Evolutionary conservation across 805 yeast genomes (phyloP).

Genomic region (Saturnispora dispora): DNA sequence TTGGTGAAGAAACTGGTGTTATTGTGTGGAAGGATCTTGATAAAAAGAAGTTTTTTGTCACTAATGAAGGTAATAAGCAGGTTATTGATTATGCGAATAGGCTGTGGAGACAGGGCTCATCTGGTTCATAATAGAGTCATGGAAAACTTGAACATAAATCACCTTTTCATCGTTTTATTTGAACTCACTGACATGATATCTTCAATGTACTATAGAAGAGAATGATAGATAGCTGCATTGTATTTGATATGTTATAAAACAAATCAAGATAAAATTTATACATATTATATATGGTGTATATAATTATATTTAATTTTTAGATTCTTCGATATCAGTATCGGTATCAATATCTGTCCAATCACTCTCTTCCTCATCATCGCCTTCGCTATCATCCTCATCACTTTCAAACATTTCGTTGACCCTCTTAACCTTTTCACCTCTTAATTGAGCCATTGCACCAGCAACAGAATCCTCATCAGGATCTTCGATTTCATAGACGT

Average conservation of each 20-base stretch:
- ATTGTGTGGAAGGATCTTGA: slow-evolving; percentile 74
- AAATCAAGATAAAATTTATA: background rate
- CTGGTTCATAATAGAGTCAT: background rate
- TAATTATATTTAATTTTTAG: slow-evolving; percentile 3
- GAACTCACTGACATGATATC: background rate
- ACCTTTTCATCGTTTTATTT: background rate
- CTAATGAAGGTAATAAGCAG: slow-evolving; percentile 77
- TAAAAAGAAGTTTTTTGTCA: slow-evolving; percentile 72
- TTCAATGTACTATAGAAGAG: background rate
- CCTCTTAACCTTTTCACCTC: slow-evolving; percentile 50
- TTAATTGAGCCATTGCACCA: slow-evolving; percentile 61
- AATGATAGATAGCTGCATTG: background rate
- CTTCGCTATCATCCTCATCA: slow-evolving; percentile 19
- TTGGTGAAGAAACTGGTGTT: slow-evolving; percentile 88
- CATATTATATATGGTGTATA: background rate
- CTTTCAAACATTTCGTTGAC: slow-evolving; percentile 27
- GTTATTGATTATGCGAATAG: slow-evolving; percentile 87
- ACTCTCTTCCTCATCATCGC: slow-evolving; percentile 14
- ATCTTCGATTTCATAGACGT: slow-evolving; percentile 52
- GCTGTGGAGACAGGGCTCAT: slow-evolving; percentile 26
- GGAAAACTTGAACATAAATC: background rate
- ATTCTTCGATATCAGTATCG: slow-evolving; percentile 54
- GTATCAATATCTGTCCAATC: slow-evolving; percentile 48
- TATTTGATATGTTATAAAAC: slow-evolving; percentile 7
- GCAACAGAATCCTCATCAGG: slow-evolving; percentile 71